Conservation (phyloP, 2,329 filamentous ascomycete species). For the Fusarium sp. region DNA sequence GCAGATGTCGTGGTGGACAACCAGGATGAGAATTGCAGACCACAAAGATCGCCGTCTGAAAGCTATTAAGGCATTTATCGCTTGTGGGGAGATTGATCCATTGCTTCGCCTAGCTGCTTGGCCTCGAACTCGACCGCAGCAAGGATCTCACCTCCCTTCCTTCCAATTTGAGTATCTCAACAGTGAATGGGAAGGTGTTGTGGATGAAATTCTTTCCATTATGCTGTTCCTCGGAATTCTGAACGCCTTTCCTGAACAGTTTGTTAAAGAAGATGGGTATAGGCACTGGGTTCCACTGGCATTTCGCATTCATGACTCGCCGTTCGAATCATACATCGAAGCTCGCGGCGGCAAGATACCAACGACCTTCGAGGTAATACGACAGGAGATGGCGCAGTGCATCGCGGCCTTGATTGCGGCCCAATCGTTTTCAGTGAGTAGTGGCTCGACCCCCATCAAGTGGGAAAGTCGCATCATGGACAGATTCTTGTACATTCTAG, state of each 20-base stretch:
- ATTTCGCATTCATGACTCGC: background rate
- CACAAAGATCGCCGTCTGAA: background rate
- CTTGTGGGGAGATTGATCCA: background rate
- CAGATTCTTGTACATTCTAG: background rate
- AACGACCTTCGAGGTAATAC: rapidly evolving
- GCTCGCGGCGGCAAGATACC: rapidly evolving
- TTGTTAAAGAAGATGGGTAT: rapidly evolving
- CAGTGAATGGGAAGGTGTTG: background rate
- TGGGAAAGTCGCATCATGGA: slow-evolving; percentile 6
- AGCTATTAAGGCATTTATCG: slow-evolving; percentile 16
- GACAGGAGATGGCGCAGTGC: background rate
- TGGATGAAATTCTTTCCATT: background rate
- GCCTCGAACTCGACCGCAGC: background rate
- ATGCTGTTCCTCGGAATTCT: background rate
- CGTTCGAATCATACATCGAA: background rate
- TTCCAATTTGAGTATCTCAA: background rate
- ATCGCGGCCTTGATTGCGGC: background rate
- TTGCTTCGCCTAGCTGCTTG: background rate
- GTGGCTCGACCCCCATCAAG: background rate
- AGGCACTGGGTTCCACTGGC: background rate
- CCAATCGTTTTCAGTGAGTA: background rate
- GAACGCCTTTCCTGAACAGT: background rate
- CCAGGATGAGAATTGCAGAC: rapidly evolving
- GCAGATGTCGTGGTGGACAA: slow-evolving; percentile 11
- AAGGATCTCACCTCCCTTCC: rapidly evolving